Evolutionary conservation across 75 land plant genomes (phyloP).

Genomic region (Adiantum capillusveneris): DNA sequence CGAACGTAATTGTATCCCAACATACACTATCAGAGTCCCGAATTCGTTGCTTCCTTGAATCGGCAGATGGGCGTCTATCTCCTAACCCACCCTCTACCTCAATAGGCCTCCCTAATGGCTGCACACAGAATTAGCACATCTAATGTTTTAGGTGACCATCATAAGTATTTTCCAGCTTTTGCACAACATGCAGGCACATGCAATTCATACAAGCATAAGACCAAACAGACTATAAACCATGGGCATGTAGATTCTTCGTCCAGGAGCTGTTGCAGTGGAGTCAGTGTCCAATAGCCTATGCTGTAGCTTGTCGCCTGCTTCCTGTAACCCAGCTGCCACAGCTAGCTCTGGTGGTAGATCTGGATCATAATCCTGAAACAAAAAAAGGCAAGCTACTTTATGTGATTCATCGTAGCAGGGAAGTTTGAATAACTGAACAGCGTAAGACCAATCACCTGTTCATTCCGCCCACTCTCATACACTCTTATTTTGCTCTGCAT

Average conservation of each 20-base stretch:
- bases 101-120: conserved; percentile 67
- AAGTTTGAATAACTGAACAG: background rate
- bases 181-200: no score
- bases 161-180: no score
- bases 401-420: no score
- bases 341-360: conserved; percentile 94
- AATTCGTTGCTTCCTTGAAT: conserved; percentile 28
- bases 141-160: background rate
- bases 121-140: conserved; percentile 10
- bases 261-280: conserved; percentile 23
- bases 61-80: conserved; percentile 50
- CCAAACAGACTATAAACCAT: no score
- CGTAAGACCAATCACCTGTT: conserved; percentile 51
- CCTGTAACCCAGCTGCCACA: conserved; percentile 68
- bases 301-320: conserved; percentile 44
- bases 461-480: conserved; percentile 88
- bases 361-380: conserved; percentile 86
- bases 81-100: conserved; percentile 56
- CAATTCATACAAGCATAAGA: no score
- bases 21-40: conserved; percentile 59
- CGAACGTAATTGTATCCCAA: no score
- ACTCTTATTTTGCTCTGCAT: conserved; percentile 98
- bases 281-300: conserved; percentile 37
- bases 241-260: conserved; percentile 18
- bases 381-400: no score